These are phyloP conservation scores for Chrysoporthe puriensis DNA, from an alignment of 2,329 filamentous ascomycete species.

Conservation along the genomic window DNA sequence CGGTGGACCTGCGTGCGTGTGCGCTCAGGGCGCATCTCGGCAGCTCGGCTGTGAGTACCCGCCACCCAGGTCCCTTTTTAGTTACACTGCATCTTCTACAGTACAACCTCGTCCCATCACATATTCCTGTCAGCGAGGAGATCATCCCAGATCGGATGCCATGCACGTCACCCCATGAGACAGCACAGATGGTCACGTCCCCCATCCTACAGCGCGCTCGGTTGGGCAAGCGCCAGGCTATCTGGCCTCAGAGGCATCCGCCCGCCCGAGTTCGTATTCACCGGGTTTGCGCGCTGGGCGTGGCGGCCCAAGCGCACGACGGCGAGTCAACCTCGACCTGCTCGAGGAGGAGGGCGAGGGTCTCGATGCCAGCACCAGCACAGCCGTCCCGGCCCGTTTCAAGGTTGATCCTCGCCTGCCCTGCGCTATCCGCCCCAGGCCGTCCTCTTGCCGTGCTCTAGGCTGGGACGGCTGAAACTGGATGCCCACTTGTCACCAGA, in stretches of 20 bases:
- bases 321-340: neutral
- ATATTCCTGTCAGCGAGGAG: neutral
- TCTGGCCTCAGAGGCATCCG: neutral
- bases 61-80: neutral
- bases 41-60: neutral
- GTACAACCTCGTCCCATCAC: neutral
- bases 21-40: neutral
- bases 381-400: neutral
- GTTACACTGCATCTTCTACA: neutral
- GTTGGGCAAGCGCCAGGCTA: neutral
- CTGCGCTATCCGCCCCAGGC: neutral
- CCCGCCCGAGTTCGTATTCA: neutral
- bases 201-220: neutral
- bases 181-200: neutral
- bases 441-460: conserved; percentile 1
- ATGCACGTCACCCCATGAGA: neutral
- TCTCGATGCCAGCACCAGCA: neutral
- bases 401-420: conserved; percentile 1
- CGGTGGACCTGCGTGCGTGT: neutral
- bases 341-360: neutral
- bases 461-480: conserved; percentile 9
- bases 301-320: neutral
- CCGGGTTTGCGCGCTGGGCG: neutral
- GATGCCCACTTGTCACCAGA: conserved; percentile 8
- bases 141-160: neutral